Conservation (phyloP, 768 basidiomycete species). For the Hygrocybe coccinea region DNA sequence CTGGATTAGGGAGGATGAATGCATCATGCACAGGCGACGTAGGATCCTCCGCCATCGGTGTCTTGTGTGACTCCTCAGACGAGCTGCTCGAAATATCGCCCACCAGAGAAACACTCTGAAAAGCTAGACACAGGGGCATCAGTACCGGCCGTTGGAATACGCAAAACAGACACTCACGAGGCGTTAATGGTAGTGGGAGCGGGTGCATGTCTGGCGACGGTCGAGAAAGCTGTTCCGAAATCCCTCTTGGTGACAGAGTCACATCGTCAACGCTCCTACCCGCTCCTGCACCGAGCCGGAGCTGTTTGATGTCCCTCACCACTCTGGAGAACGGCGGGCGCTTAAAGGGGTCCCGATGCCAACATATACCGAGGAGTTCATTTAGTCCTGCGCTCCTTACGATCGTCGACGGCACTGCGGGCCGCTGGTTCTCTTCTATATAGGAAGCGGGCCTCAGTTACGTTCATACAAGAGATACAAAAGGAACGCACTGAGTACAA, state of each 20-base stretch:
- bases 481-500: slow-evolving; percentile 44
- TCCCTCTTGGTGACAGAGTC: slow-evolving; percentile 27
- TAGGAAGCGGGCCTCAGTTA: neutral
- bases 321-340: slow-evolving; percentile 53
- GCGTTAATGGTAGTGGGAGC: slow-evolving; percentile 17
- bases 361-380: slow-evolving; percentile 50
- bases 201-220: slow-evolving; percentile 43
- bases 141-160: too few species aligned
- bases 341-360: slow-evolving; percentile 47
- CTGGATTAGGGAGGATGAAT: neutral
- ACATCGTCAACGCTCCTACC: slow-evolving; percentile 22
- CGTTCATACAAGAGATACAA: neutral
- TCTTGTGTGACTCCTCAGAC: slow-evolving; percentile 17
- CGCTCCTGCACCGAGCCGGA: slow-evolving; percentile 39
- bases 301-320: slow-evolving; percentile 39
- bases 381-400: slow-evolving; percentile 32
- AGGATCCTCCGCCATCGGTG: slow-evolving; percentile 19
- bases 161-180: neutral
- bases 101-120: too few species aligned
- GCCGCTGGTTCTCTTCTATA: slow-evolving; percentile 49
- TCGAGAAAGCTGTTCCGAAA: slow-evolving; percentile 17
- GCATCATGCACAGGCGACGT: neutral
- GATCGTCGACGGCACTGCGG: slow-evolving; percentile 40
- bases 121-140: too few species aligned
- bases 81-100: slow-evolving; percentile 13